Base-by-base conservation (phyloP, 495 filamentous ascomycete genomes). In the Xylaria grammica region DNA sequence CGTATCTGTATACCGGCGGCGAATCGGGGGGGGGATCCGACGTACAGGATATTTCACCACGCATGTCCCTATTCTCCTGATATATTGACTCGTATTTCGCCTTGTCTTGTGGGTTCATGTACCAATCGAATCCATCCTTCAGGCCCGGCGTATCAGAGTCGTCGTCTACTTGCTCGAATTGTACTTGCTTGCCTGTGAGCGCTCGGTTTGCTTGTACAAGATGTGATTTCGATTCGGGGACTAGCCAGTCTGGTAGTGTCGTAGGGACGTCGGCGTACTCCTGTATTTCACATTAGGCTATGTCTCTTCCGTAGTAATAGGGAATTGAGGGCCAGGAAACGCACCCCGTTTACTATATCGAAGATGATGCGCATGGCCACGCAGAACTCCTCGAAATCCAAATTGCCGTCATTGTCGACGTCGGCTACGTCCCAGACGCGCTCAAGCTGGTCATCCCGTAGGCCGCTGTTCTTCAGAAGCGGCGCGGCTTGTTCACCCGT, bases 351-450 rank as follows among this genome's bases (percentile, higher is more conserved):
- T 36, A 98, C 89, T 52, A 98, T 73, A 76, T 99, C 95, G 73
- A 97, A 99, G 57, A 97, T 96, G 59, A 99, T 78, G 74, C 95
- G 84, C 96, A 99, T 98, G 26, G 95, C 95, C 50, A 99, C 95
- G 74, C 95, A 99, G 75, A 99, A 99, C 80, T 99, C 95, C 78
- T 98, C 95, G 80, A 99, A 99, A 79, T 99, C 95, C 34, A 99
- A 79, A 74, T 93, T 96, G 40, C 95, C 95, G 79, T 99, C 95
- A 67, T 90, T 91, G 75, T 99, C 95, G 55, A 99, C 92, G 75
- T 99, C 95, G 55, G 95, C 91, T 62, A 99, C 86, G 76, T 99
- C 95, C 95, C 95, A 99, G 67, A 99, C 91, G 74, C 90, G 88
- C 77, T 97, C 96, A 9, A 99, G 89, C 79, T 99, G 93, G 64